Conservation (phyloP, 805 yeast species). For the Saccharomycopsis sp. region DNA sequence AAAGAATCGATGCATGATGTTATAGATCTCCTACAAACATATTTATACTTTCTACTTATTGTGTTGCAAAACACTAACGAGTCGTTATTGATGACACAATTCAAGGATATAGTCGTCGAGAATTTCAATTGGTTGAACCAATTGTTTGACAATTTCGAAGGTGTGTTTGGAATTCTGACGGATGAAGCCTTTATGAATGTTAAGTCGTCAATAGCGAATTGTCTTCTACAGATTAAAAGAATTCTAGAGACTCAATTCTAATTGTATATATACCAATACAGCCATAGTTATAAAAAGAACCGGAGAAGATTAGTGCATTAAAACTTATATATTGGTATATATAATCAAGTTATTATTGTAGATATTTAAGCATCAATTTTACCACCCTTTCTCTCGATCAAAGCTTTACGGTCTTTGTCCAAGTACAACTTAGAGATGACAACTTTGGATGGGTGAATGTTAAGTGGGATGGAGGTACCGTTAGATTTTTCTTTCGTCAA, state of each 20-base stretch:
- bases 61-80: constrained; percentile 8
- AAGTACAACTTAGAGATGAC: constrained; percentile 97
- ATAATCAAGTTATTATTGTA: neutral
- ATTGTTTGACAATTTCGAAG: constrained; percentile 16
- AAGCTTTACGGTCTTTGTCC: constrained; percentile 98
- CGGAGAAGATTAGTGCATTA: constrained; percentile 1
- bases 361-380: constrained; percentile 49
- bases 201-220: constrained; percentile 16
- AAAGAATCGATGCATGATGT: constrained; percentile 8
- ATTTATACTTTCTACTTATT: constrained; percentile 10
- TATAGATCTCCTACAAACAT: constrained; percentile 12
- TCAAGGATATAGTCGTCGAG: constrained; percentile 3
- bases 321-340: neutral
- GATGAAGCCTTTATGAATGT: constrained; percentile 1
- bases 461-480: constrained; percentile 96
- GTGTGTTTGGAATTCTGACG: constrained; percentile 7
- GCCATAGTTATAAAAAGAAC: neutral
- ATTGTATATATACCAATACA: neutral
- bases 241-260: constrained; percentile 4
- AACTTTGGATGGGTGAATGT: constrained; percentile 98
- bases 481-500: constrained; percentile 95
- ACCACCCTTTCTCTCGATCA: constrained; percentile 97
- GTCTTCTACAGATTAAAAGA: constrained; percentile 14
- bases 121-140: constrained; percentile 17
- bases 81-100: constrained; percentile 2